Evolutionary conservation across 2,329 filamentous ascomycete genomes (phyloP), one percentile per base, ranked within the genome.

Genomic region (Cercospora berteroae): DNA sequence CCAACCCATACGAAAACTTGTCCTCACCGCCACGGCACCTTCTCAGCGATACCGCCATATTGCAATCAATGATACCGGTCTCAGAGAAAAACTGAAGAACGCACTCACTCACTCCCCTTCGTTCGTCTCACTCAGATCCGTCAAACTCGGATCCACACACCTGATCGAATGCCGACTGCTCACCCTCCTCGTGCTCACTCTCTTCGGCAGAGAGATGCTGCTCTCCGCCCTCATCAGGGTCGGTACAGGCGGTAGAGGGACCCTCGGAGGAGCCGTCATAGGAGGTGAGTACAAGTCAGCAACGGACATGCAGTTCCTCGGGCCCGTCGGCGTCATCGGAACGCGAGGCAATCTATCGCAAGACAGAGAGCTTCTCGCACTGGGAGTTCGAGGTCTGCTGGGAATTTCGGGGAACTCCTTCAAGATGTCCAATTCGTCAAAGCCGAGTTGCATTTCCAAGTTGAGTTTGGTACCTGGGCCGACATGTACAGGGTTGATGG

Each of bases 381-480:
- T 64, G 18, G 61, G 61, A 16, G 61, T 64, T 48, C 61, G 31
- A 13, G 61, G 31, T 12, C 61, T 31, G 10, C 48, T 58, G 7
- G 61, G 61, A 31, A 58, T 48, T 6, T 42, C 31, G 1, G 61
- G 61, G 16, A 64, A 64, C 2, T 64, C 50, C 27, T 64, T 64
- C 20, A 64, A 12, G 7, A 60, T 20, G 13, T 65, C 57, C 42
- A 65, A 8, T 13, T 68, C 66, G 12, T 65, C 59, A 31, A 68
- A 65, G 39, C 48, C 56, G 2, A 68, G 42, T 18, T 27, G 56
- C 63, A 68, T 68, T 44, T 68, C 66, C 50, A 65, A 29, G 39
- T 50, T 68, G 59, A 68, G 63, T 42, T 68, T 68, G n/a, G 63
- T 59, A 1, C 62, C 66, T 2, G 62, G 63, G 5, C 66, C 66